Evolutionary conservation across 441 rosid genomes (phyloP).

Genomic region (Manihot esculenta): DNA sequence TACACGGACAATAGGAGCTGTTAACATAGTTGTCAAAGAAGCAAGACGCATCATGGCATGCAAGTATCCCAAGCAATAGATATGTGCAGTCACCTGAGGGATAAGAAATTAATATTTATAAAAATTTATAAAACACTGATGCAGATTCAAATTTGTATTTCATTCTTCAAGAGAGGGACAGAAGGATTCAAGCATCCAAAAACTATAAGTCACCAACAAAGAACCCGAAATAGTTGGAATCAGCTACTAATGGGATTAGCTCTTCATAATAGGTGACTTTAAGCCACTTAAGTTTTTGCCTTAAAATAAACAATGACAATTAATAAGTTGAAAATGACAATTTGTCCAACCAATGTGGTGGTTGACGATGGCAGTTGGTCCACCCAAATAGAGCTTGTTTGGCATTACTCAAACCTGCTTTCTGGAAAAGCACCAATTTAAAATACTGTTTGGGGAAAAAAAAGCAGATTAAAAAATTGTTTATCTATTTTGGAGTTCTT

Average conservation of each 20-base stretch:
- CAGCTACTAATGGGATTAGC: not conserved
- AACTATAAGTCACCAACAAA: too few species aligned
- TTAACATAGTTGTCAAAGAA: not conserved
- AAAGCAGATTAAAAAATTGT: too few species aligned
- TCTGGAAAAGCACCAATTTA: too few species aligned
- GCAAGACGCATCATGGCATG: slow-evolving; percentile 9
- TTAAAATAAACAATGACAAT: not conserved
- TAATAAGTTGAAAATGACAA: not conserved
- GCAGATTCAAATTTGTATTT: not conserved
- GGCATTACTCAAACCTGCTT: too few species aligned
- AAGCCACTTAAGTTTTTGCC: not conserved
- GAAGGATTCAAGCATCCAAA: not conserved
- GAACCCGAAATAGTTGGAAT: too few species aligned
- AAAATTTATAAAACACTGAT: not conserved
- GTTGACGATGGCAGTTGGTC: not conserved
- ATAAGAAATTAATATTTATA: not conserved
- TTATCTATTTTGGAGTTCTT: too few species aligned
- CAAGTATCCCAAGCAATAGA: not conserved
- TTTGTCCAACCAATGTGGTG: not conserved
- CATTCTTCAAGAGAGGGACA: not conserved
- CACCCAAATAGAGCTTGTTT: not conserved
- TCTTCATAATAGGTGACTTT: not conserved
- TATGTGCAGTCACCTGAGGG: not conserved
- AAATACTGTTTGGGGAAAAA: too few species aligned
- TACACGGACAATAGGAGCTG: not conserved